These are phyloP conservation scores for Erigeron philadelphicus DNA, from an alignment of 140 eudicot species.

Conservation along the genomic window DNA sequence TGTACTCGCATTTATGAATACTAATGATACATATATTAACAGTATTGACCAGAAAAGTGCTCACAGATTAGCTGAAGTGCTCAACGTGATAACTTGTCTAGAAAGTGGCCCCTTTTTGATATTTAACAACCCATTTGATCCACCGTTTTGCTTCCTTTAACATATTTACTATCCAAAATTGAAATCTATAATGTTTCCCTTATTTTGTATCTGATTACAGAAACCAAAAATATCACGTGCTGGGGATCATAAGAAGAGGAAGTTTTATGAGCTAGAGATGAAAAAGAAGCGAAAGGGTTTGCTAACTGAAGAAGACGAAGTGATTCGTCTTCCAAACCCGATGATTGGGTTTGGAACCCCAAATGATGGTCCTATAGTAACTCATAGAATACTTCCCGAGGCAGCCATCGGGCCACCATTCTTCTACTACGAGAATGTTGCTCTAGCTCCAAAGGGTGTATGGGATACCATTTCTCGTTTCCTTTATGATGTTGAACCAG, in stretches of 20 bases:
- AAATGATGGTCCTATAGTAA: constrained; percentile 16
- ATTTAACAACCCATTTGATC: neutral
- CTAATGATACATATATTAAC: too few relatives aligned
- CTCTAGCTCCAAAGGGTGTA: constrained; percentile 87
- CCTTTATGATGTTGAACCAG: constrained; percentile 65
- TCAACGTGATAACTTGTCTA: neutral
- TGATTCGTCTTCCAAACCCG: constrained; percentile 57
- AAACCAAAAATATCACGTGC: constrained; percentile 25
- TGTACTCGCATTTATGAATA: too few relatives aligned
- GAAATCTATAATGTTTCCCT: neutral
- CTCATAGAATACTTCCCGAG: constrained; percentile 49
- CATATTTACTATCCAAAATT: constrained; percentile 1
- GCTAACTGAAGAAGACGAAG: constrained; percentile 32
- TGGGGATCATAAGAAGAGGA: constrained; percentile 39
- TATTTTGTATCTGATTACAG: constrained; percentile 20
- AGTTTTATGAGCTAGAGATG: constrained; percentile 30
- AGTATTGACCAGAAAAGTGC: neutral
- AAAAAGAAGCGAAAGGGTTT: constrained; percentile 42
- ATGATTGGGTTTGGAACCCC: constrained; percentile 87
- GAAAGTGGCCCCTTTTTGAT: too few relatives aligned
- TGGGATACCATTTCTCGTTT: constrained; percentile 79
- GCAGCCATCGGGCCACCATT: constrained; percentile 66
- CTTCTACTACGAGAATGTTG: constrained; percentile 87
- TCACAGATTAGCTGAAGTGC: neutral
- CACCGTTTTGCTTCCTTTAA: neutral